Evolutionary conservation across 1,284 basidiomycete species (phyloP).

Genomic region (Heterobasidion occidentale): DNA sequence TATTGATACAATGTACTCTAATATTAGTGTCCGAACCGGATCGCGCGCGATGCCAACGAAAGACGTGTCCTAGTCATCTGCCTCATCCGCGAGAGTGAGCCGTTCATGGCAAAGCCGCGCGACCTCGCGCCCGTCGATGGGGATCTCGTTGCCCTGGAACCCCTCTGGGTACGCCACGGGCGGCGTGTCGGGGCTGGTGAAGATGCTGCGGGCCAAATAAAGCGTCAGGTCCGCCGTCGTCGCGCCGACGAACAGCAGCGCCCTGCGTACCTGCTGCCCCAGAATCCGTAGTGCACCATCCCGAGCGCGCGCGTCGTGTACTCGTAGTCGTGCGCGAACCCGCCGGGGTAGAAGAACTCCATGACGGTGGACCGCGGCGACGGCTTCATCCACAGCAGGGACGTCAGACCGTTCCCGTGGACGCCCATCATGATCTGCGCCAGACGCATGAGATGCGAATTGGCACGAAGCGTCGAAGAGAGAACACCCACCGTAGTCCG

Average conservation of each 20-base stretch:
- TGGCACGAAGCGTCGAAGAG: constrained; percentile 1
- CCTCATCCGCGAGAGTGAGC: constrained; percentile 29
- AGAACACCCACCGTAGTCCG: constrained; percentile 58
- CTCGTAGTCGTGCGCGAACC: constrained; percentile 85
- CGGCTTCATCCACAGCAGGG: constrained; percentile 82
- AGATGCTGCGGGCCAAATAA: constrained; percentile 24
- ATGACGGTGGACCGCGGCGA: constrained; percentile 70
- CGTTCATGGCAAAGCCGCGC: constrained; percentile 27
- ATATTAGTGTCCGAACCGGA: neutral
- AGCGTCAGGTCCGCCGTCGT: neutral
- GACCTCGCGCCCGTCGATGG: constrained; percentile 37
- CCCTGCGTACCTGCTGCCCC: constrained; percentile 45
- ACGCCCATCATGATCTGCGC: constrained; percentile 79
- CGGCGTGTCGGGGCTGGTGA: constrained; percentile 39
- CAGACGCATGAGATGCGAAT: neutral
- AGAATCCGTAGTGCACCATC: constrained; percentile 83
- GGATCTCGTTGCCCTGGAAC: constrained; percentile 53
- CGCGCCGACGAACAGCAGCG: constrained; percentile 3
- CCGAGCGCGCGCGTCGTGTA: constrained; percentile 74
- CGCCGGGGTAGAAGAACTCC: constrained; percentile 82
- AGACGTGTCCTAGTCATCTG: constrained; percentile 21
- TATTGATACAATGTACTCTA: constrained; percentile 19
- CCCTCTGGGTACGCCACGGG: constrained; percentile 44
- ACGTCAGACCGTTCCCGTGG: constrained; percentile 81
- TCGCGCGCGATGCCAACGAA: neutral